Percentiles rank a stretch among this genome's conserved stretches.
These are phyloP conservation scores for Telfairia occidentalis DNA, from an alignment of 331 rosid genomes.

Conservation along the genomic window DNA sequence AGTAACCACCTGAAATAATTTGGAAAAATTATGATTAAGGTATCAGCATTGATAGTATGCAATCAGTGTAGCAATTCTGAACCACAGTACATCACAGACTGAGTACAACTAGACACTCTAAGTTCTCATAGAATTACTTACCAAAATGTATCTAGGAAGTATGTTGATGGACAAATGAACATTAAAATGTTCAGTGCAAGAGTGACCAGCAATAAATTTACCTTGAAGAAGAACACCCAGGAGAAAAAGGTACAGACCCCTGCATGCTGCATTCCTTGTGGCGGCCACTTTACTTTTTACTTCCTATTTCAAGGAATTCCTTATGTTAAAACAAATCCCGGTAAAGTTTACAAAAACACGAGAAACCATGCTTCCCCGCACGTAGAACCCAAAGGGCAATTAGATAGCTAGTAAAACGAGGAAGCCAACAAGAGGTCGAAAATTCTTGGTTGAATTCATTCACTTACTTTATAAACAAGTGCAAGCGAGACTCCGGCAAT, in stretches of 20 bases:
- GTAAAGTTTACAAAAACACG: neutral
- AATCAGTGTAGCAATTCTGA: neutral
- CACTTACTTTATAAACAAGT: slow-evolving; percentile 51
- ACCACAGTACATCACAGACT: neutral
- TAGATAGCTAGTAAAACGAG: neutral
- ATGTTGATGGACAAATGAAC: neutral
- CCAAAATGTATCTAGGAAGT: neutral
- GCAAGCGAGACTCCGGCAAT: slow-evolving; percentile 69
- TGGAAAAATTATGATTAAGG: neutral
- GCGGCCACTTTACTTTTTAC: slow-evolving; percentile 39
- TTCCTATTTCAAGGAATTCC: slow-evolving; percentile 25
- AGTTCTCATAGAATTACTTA: neutral
- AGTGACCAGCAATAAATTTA: slow-evolving; percentile 19
- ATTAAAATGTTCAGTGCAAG: neutral
- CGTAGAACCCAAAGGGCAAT: neutral
- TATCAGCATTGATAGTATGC: neutral
- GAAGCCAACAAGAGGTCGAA: neutral
- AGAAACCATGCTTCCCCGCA: neutral
- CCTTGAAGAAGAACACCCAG: slow-evolving; percentile 86
- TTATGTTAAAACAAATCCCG: neutral
- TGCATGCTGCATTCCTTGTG: slow-evolving; percentile 41
- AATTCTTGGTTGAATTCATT: neutral
- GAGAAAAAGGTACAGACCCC: slow-evolving; percentile 46
- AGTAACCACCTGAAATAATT: slow-evolving; percentile 71
- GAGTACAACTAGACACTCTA: neutral